Percentiles rank a stretch among this genome's conserved stretches.
Conservation (phyloP, 2,329 filamentous ascomycete species). For the Ophiostoma ulmi region DNA sequence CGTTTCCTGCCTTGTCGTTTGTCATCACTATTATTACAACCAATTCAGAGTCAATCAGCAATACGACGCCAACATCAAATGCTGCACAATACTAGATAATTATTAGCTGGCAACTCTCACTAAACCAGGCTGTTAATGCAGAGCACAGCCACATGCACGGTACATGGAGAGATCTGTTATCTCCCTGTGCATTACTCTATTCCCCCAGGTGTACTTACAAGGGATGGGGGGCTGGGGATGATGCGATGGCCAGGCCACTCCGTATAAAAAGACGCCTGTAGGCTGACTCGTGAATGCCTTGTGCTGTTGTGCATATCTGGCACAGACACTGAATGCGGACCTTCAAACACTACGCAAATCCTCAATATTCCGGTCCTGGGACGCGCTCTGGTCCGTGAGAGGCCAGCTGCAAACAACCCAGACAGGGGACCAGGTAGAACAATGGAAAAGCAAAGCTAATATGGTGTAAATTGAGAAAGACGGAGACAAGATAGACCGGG, state of each 20-base stretch:
- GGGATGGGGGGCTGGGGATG: not conserved
- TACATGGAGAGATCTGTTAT: not conserved
- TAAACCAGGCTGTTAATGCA: too few species aligned
- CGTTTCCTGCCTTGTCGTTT: not conserved
- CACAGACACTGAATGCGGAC: not conserved
- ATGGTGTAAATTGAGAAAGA: not conserved
- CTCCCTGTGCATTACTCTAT: conserved; percentile 7
- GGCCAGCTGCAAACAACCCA: not conserved
- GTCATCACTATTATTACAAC: not conserved
- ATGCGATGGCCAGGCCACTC: not conserved
- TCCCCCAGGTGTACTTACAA: not conserved
- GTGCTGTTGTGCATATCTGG: not conserved
- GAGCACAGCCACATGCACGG: not conserved
- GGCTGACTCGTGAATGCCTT: conserved; percentile 11
- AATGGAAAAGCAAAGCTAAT: not conserved
- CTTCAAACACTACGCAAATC: not conserved
- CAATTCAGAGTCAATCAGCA: not conserved
- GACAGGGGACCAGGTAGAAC: not conserved
- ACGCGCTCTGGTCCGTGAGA: not conserved
- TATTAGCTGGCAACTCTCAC: too few species aligned
- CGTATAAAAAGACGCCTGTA: not conserved
- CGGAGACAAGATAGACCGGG: not conserved
- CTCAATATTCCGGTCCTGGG: not conserved
- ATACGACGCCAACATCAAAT: not conserved
- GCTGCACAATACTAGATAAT: too few species aligned